A percentile compares a stretch with the other conserved stretches of the same genome.
phyloP scores from a whole-genome alignment of 2,329 filamentous ascomycete genomes.

The Dactylonectria macrodidyma region DNA sequence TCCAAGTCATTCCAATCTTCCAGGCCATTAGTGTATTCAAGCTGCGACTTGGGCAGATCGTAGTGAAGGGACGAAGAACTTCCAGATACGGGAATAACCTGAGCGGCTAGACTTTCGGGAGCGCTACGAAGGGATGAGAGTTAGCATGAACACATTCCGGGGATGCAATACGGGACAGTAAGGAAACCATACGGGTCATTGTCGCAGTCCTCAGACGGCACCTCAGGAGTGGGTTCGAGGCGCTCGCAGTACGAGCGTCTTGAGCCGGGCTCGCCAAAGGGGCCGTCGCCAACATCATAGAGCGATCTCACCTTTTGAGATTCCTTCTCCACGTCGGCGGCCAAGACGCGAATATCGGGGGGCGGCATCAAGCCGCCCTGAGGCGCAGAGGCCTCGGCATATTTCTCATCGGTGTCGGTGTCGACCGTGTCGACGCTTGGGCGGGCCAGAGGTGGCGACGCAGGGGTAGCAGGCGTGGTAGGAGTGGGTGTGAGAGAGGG shows the following conservation, averaged over 20 bases:
- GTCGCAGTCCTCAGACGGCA: slow-evolving; percentile 66
- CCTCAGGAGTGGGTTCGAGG: slow-evolving; percentile 65
- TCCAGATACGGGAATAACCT: slow-evolving; percentile 58
- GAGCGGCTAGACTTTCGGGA: slow-evolving; percentile 50
- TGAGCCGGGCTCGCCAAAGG: slow-evolving; percentile 68
- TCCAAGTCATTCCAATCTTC: slow-evolving; percentile 79
- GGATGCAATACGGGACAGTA: slow-evolving; percentile 45
- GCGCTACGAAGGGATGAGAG: slow-evolving; percentile 42
- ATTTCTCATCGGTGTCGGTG: slow-evolving; percentile 38
- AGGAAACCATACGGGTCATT: slow-evolving; percentile 72
- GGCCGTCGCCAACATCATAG: slow-evolving; percentile 70
- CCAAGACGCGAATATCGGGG: slow-evolving; percentile 68
- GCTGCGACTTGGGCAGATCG: slow-evolving; percentile 56
- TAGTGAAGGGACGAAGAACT: slow-evolving; percentile 61
- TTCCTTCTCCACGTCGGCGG: slow-evolving; percentile 72
- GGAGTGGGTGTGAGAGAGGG: slow-evolving; percentile 34
- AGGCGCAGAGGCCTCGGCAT: slow-evolving; percentile 32
- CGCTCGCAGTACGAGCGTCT: slow-evolving; percentile 64
- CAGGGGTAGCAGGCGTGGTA: slow-evolving; percentile 43
- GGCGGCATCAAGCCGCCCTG: slow-evolving; percentile 45
- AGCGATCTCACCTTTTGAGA: slow-evolving; percentile 79
- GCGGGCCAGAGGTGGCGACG: slow-evolving; percentile 41
- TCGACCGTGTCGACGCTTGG: slow-evolving; percentile 45
- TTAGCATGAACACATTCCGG: slow-evolving; percentile 50
- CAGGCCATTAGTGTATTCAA: slow-evolving; percentile 70